phyloP scores from a whole-genome alignment of 257 asterid species.

The Capsicum chinense region DNA sequence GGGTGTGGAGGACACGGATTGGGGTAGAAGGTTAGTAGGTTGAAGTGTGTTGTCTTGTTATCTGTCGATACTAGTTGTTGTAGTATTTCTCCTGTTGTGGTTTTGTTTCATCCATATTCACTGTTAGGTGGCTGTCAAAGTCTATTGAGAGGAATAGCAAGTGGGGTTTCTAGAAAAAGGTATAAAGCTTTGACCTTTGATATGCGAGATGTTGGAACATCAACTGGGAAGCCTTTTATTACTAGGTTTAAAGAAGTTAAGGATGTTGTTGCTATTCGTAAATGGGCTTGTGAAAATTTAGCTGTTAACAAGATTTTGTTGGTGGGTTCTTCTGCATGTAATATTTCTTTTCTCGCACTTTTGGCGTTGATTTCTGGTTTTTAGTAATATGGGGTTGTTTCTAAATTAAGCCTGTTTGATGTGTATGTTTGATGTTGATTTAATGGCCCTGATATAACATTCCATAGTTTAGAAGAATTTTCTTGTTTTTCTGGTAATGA shows the following conservation, averaged over 20 bases:
- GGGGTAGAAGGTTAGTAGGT: not conserved
- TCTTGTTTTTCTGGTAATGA: too few species aligned
- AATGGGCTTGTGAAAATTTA: conserved; percentile 47
- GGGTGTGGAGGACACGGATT: too few species aligned
- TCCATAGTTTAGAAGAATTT: too few species aligned
- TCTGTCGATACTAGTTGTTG: not conserved
- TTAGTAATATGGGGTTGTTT: too few species aligned
- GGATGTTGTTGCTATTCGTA: conserved; percentile 59
- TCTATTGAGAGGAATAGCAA: conserved; percentile 50
- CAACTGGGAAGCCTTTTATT: conserved; percentile 50
- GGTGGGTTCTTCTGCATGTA: conserved; percentile 69
- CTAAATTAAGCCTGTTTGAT: too few species aligned
- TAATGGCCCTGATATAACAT: too few species aligned
- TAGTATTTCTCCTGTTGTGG: conserved; percentile 24
- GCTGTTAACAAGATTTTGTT: conserved; percentile 38
- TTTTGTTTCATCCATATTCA: conserved; percentile 64
- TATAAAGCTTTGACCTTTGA: conserved; percentile 57
- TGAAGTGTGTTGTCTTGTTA: not conserved
- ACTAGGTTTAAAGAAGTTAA: conserved; percentile 51
- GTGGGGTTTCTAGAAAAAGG: conserved; percentile 50
- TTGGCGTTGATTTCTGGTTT: not conserved
- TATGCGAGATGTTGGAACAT: conserved; percentile 60
- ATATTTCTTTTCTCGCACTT: not conserved
- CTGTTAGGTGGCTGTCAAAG: conserved; percentile 56
- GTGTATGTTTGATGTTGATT: too few species aligned